Base-by-base conservation (phyloP, 768 basidiomycete genomes). In the Tephrocybe sp. region DNA sequence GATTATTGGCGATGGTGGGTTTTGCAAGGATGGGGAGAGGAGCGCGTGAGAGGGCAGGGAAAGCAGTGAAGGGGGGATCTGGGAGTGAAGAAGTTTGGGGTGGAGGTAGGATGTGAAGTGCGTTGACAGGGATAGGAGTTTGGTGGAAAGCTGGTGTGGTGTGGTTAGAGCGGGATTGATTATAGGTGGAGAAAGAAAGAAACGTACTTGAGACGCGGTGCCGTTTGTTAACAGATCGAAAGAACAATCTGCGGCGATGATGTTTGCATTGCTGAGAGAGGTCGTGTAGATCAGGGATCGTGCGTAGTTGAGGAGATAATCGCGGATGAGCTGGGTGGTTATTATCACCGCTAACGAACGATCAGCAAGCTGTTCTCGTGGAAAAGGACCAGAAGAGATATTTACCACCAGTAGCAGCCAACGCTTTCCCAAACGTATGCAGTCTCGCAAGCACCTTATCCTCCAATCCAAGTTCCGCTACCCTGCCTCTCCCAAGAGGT, bases 241-340 rank as follows among this genome's bases (percentile, higher is more conserved):
- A 0, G 89, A 85, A 54, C 84, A 86, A 39, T 83, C 79, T 11
- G 85, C 78, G 1, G 89, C 84, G 40, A 92, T 70, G 34, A 94
- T 76, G 60, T 83, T 92, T 11, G 85, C 78, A 57, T 83, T 81
- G 52, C 85, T 83, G 50, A 91, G 76, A 0, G 91, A 80, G 0
- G 95, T 97, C 2, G 93, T 97, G 69, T 93, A 97, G 43, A 97
- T 90, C 42, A 97, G 73, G 2, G 92, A 80, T 22, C 94, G 78
- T 0, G 93, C 93, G 66, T 94, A 98, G 64, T 97, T 97, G 56
- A 97, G 68, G 18, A 97, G 72, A 66, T 93, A 97, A 54, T 88
- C 81, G 10, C 86, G 83, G 38, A 95, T 76, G 9, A 90, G 70
- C 1, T 77, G 73, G 13, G 73, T 85, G 13, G 84, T 85, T 30